phyloP scores from a whole-genome alignment of 2,329 filamentous ascomycete genomes.

The Davidsoniella virescens region DNA sequence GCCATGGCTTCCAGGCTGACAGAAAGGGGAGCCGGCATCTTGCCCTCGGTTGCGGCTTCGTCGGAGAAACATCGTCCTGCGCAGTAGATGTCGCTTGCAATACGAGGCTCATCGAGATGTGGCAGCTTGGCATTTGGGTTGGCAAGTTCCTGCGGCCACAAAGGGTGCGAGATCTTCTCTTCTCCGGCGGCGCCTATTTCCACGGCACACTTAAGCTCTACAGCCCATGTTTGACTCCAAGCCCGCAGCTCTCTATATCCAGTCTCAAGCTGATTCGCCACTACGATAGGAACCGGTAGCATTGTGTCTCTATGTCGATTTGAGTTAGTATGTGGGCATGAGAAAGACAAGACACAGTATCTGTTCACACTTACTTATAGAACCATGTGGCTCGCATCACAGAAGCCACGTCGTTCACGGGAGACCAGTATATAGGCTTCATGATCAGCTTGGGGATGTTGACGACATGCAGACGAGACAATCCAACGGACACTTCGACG shows the following conservation, averaged over 20 bases:
- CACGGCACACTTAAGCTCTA: constrained; percentile 78
- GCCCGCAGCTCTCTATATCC: constrained; percentile 75
- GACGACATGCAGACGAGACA: constrained; percentile 81
- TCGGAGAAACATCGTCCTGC: constrained; percentile 43
- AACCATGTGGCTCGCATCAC: constrained; percentile 91
- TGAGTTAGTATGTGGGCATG: background rate
- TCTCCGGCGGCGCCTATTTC: constrained; percentile 82
- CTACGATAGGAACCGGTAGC: constrained; percentile 67
- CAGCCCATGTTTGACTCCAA: constrained; percentile 83
- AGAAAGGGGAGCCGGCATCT: constrained; percentile 11
- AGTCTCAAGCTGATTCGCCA: constrained; percentile 85
- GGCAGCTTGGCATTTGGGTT: constrained; percentile 12
- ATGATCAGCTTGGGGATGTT: constrained; percentile 68
- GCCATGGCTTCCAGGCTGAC: background rate
- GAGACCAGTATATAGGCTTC: constrained; percentile 97
- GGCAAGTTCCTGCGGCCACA: constrained; percentile 47
- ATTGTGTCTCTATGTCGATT: constrained; percentile 51
- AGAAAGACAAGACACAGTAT: background rate
- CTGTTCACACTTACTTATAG: constrained; percentile 41
- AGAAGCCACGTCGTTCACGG: constrained; percentile 70
- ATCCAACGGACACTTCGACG: constrained; percentile 60
- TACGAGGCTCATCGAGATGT: constrained; percentile 21
- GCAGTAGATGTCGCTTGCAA: constrained; percentile 41
- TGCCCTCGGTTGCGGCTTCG: constrained; percentile 41
- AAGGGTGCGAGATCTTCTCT: constrained; percentile 68